Base-by-base conservation (phyloP, 2,329 filamentous ascomycete genomes). In the Colletotrichum truncatum region DNA sequence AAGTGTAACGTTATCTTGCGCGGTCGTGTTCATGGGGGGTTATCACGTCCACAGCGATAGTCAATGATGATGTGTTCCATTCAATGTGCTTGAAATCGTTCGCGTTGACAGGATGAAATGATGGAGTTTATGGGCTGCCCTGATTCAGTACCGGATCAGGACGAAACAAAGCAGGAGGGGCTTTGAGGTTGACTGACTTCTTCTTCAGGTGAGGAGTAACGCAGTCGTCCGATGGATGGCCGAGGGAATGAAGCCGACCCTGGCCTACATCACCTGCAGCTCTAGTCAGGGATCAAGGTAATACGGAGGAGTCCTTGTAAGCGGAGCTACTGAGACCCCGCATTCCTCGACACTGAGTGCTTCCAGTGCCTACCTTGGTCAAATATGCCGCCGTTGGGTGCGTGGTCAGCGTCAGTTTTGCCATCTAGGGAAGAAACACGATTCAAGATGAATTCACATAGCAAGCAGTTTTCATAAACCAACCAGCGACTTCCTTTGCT, bases 261-360 rank as follows among this genome's bases (percentile, higher is more conserved):
- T 46, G 41, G 52, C n/a, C 41, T 16, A 32, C 41, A 46, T 41
- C 14, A 18, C 53, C 41, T 46, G 39, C 39, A 57, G 41, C 53
- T 57, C 39, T 38, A 10, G n/a, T 46, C 54, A 57, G 39, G 54
- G 41, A 57, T 57, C 28, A 57, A 48, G 54, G 54, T 32, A 38
- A 32, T n/a, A n/a, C 18, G 9, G 30, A 48, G 7, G 7, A 16
- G 18, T 23, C 54, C 54, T 45, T 57, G 53, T 36, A 46, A 36
- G 38, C n/a, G 8, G 39, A 36, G 28, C 54, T 46, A 43, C 41
- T 57, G 54, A 46, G 54, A 57, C 54, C 54, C 54, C 54, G 54
- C 54, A 57, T 23, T 41, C 54, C 26, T 46, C 28, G 54, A 43
- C 46, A 43, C 41, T 57, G 54, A 48, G 41, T 43, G n/a, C 14